Percentiles rank a stretch among this genome's conserved stretches.
Evolutionary conservation across 768 basidiomycete species (phyloP).

Genomic region (Mycena leptocephala): DNA sequence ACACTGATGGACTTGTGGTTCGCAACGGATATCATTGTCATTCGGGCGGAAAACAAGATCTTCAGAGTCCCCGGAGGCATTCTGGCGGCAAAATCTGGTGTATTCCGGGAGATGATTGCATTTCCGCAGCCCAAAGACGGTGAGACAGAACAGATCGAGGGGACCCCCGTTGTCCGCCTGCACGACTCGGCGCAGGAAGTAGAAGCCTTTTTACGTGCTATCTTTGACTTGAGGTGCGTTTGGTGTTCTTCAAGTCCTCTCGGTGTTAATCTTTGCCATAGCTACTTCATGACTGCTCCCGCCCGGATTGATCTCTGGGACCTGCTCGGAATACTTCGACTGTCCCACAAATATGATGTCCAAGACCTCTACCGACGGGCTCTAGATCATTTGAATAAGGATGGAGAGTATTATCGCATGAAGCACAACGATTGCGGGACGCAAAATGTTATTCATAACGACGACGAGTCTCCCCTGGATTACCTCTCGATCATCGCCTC

Average conservation of each 20-base stretch:
- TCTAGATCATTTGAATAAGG: neutral
- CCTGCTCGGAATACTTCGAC: neutral
- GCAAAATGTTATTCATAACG: neutral
- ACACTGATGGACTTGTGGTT: neutral
- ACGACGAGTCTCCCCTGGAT: neutral
- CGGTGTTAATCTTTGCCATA: too few relatives aligned
- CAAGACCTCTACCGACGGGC: slow-evolving; percentile 1
- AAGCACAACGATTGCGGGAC: neutral
- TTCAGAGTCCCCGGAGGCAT: neutral
- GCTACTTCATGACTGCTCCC: neutral
- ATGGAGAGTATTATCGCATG: neutral
- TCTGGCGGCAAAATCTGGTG: neutral
- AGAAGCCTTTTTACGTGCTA: too few relatives aligned
- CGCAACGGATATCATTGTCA: neutral
- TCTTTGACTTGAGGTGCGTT: too few relatives aligned
- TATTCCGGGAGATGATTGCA: neutral
- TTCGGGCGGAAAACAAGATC: neutral
- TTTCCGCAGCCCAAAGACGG: neutral
- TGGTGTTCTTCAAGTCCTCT: too few relatives aligned
- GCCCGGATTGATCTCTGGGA: neutral
- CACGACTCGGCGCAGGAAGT: too few relatives aligned
- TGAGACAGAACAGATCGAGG: neutral
- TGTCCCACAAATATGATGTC: slow-evolving; percentile 10
- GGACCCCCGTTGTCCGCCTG: neutral
- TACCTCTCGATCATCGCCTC: neutral